Evolutionary conservation across 1,139 yeast genomes (phyloP).

Genomic region (Sugiyamaella japonica): DNA sequence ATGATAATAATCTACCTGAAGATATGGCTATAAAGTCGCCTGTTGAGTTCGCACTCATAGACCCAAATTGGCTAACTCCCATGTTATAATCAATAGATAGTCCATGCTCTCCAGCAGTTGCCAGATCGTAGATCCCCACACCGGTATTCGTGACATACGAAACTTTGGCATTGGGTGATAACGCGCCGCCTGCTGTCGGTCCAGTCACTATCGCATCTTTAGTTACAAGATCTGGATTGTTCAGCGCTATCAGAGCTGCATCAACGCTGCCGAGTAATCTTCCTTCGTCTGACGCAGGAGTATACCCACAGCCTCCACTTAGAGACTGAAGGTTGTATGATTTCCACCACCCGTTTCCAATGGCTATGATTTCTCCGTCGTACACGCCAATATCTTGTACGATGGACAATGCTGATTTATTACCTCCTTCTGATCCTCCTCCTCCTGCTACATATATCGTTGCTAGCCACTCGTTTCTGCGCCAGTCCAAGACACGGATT

Average conservation of each 20-base stretch:
- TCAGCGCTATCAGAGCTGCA: neutral
- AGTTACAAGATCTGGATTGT: neutral
- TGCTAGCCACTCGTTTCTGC: constrained; percentile 36
- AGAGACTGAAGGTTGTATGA: constrained; percentile 32
- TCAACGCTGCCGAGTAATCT: constrained; percentile 18
- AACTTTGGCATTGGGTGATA: constrained; percentile 3
- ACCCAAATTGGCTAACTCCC: constrained; percentile 16
- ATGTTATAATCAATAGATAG: constrained; percentile 16
- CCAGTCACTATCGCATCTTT: neutral
- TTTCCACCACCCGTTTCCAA: constrained; percentile 44
- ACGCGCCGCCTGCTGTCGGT: neutral
- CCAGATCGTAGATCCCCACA: constrained; percentile 22
- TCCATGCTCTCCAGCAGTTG: constrained; percentile 24
- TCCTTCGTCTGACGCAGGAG: constrained; percentile 29
- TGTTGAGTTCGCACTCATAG: constrained; percentile 12
- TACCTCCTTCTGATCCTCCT: too few species aligned
- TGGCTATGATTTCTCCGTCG: constrained; percentile 36
- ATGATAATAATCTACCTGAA: constrained; percentile 13
- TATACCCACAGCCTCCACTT: constrained; percentile 36
- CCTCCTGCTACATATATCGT: constrained; percentile 33
- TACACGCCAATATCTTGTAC: constrained; percentile 34
- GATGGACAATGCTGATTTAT: neutral
- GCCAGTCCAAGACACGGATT: constrained; percentile 40
- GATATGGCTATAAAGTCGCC: constrained; percentile 17
- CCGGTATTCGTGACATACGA: constrained; percentile 16